Evolutionary conservation across 2,329 filamentous ascomycete genomes (phyloP).

Genomic region (Sporothrix pseudoabietina): DNA sequence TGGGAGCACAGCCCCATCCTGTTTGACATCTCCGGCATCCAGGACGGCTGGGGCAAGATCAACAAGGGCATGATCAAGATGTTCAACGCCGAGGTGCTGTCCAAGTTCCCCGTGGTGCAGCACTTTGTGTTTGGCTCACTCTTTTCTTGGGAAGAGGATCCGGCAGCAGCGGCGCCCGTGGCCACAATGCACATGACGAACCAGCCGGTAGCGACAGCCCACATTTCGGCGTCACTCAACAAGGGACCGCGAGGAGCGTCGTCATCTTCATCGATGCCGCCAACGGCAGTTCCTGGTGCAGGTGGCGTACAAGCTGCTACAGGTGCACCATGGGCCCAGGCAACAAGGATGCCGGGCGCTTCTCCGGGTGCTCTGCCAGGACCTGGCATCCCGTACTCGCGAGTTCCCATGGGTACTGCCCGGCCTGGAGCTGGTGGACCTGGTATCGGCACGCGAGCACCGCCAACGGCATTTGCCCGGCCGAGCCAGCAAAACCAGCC

Average conservation of each 20-base stretch:
- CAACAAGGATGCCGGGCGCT: slow-evolving; percentile 36
- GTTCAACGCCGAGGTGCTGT: slow-evolving; percentile 95
- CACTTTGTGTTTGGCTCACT: slow-evolving; percentile 84
- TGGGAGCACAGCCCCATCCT: slow-evolving; percentile 96
- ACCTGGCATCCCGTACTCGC: slow-evolving; percentile 45
- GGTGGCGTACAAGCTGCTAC: slow-evolving; percentile 24
- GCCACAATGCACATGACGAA: slow-evolving; percentile 60
- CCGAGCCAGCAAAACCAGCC: not conserved
- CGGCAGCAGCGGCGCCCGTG: slow-evolving; percentile 54
- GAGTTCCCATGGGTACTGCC: slow-evolving; percentile 35
- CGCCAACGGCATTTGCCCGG: slow-evolving; percentile 5
- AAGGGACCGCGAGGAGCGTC: not conserved
- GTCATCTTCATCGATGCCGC: not conserved
- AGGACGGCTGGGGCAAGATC: slow-evolving; percentile 96
- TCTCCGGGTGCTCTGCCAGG: slow-evolving; percentile 23
- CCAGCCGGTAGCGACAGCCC: slow-evolving; percentile 47
- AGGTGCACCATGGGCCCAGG: slow-evolving; percentile 39
- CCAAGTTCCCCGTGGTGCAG: slow-evolving; percentile 98
- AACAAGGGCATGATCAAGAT: slow-evolving; percentile 99
- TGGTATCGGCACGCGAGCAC: not conserved
- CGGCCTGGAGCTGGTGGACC: not conserved
- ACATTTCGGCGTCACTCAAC: slow-evolving; percentile 4
- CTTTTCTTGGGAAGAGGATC: slow-evolving; percentile 75
- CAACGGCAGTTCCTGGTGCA: not conserved
- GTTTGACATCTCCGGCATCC: slow-evolving; percentile 90